Conservation (phyloP, 345 rosid genomes). For the Aethionema arabicum region DNA sequence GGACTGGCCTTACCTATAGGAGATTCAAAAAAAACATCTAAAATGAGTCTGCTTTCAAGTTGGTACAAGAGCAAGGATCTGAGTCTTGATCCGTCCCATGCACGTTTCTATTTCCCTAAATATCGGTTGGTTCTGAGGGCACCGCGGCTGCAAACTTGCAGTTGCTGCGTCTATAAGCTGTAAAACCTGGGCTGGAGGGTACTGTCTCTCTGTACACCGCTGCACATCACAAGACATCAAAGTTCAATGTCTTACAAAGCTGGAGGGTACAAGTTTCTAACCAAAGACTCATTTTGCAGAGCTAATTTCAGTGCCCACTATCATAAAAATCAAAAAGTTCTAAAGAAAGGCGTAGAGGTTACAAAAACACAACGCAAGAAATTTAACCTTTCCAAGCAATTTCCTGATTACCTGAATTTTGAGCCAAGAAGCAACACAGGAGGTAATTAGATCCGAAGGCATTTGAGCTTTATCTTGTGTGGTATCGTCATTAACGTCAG, state of each 20-base stretch:
- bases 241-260: conserved; percentile 2
- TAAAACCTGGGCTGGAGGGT: conserved; percentile 91
- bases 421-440: conserved; percentile 83
- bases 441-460: conserved; percentile 73
- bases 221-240: conserved; percentile 39
- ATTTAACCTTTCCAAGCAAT: conserved; percentile 13
- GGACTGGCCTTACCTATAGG: conserved; percentile 14
- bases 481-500: conserved; percentile 25
- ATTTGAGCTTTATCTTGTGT: conserved; percentile 49
- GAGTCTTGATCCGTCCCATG: conserved; percentile 95
- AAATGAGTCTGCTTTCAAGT: conserved; percentile 37
- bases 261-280: too few relatives aligned
- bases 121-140: conserved; percentile 73
- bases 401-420: conserved; percentile 72
- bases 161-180: conserved; percentile 81
- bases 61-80: conserved; percentile 84
- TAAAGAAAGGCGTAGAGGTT: not conserved
- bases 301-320: conserved; percentile 5
- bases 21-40: not conserved
- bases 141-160: conserved; percentile 75
- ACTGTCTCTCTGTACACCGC: conserved; percentile 86
- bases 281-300: not conserved
- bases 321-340: too few relatives aligned
- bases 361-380: not conserved
- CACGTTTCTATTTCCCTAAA: conserved; percentile 85